Conservation (phyloP, 257 asterid genomes). For the Eustoma russellianum region DNA sequence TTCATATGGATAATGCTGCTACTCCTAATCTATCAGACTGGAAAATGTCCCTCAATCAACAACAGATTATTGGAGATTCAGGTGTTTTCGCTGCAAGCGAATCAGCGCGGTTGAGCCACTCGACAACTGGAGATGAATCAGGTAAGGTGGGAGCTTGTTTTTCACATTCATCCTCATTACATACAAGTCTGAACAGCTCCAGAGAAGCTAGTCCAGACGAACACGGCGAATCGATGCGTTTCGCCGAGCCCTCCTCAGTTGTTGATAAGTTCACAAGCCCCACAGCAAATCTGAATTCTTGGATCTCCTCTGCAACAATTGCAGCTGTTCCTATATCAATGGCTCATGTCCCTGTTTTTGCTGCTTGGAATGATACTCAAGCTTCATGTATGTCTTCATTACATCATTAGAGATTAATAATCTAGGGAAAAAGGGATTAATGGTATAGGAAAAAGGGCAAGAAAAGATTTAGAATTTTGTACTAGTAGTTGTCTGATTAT, state of each 20-base stretch:
- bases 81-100: conserved; percentile 34
- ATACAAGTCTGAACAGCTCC: conserved; percentile 55
- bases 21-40: conserved; percentile 15
- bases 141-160: conserved; percentile 23
- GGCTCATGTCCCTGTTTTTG: conserved; percentile 62
- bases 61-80: conserved; percentile 18
- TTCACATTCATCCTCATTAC: conserved; percentile 49
- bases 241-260: conserved; percentile 16
- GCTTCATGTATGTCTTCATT: neutral
- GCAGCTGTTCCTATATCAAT: conserved; percentile 41
- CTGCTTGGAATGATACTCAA: conserved; percentile 58
- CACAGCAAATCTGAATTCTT: conserved; percentile 14
- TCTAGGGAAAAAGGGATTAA: no score
- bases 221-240: conserved; percentile 16
- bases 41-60: conserved; percentile 21
- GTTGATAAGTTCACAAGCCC: conserved; percentile 18
- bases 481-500: no score
- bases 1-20: conserved; percentile 9
- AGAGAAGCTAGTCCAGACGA: conserved; percentile 79
- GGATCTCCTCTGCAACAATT: conserved; percentile 37
- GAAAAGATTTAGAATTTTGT: no score
- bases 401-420: no score
- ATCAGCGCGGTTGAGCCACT: conserved; percentile 8
- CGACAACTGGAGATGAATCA: conserved; percentile 12
- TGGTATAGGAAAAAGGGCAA: no score